Base-by-base conservation (phyloP, 805 yeast species). In the Hanseniaspora lachancei region DNA sequence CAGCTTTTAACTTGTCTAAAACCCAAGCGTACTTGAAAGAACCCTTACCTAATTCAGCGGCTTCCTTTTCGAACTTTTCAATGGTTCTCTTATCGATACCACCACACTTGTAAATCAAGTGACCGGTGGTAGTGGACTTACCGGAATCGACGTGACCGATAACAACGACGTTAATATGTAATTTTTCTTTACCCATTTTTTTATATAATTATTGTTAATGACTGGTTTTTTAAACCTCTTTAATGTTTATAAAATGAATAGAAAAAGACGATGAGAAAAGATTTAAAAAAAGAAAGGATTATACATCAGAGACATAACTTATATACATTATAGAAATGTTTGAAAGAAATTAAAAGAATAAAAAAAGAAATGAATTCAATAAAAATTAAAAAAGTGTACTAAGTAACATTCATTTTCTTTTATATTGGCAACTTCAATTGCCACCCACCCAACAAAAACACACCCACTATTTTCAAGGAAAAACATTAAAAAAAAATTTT, bases 91-190 rank as follows among this genome's bases (percentile, higher is more conserved):
- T 89, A 80, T 89, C 96, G 70, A 87, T 87, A 84, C 95, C 96
- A 86, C 97, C 96, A 81, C 96, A 89, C 91, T 89, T 89, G 95
- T 75, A 89, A 74, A 89, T 89, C 79, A 89, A 86, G 84, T 89
- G 97, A 78, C 97, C 97, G 75, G 97, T 89, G 78, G 97, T 91
- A 74, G 97, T 89, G 64, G 97, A 91, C 81, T 86, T 86, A 79
- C 91, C 91, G 71, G 97, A 89, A 80, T 91, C 97, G 97, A 93
- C 97, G 95, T 91, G 97, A 79, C 97, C 98, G 77, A 91, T 91
- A 75, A 93, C 97, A 77, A 93, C 98, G 80, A 91, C 95, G 96
- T 91, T 91, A 81, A 91, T 86, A 86, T 91, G 97, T 78, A 80
- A 72, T 85, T 91, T 89, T 72, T 82, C 96, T 78, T 88, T 88